Conservation (phyloP, 768 basidiomycete species). For the Piloderma croceum region DNA sequence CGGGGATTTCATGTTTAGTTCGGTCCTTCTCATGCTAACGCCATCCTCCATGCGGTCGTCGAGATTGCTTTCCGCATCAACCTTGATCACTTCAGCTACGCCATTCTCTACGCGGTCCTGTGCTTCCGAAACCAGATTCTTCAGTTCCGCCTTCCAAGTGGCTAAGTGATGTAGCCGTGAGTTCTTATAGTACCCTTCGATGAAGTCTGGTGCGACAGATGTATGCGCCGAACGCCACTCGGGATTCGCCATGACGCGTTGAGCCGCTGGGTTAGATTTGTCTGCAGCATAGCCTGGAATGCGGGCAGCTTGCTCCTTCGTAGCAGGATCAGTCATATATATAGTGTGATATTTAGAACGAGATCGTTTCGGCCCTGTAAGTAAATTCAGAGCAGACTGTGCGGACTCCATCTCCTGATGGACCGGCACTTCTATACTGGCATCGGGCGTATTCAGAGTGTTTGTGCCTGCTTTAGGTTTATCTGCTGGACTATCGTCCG, state of each 20-base stretch:
- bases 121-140: conserved; percentile 70
- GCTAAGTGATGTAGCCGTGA: conserved; percentile 90
- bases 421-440: too few species aligned
- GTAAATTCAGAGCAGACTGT: too few species aligned
- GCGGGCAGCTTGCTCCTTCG: conserved; percentile 37
- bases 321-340: conserved; percentile 38
- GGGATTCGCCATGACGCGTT: conserved; percentile 75
- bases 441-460: too few species aligned
- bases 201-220: conserved; percentile 77
- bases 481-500: too few species aligned
- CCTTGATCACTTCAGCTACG: conserved; percentile 13
- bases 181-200: conserved; percentile 78
- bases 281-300: conserved; percentile 64
- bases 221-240: conserved; percentile 88
- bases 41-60: conserved; percentile 22
- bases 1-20: conserved; percentile 44
- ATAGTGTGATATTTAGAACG: too few species aligned
- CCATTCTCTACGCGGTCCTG: conserved; percentile 59
- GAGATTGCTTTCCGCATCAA: conserved; percentile 26
- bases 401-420: too few species aligned
- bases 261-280: conserved; percentile 64
- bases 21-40: conserved; percentile 51
- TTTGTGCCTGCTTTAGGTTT: too few species aligned
- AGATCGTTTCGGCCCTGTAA: too few species aligned
- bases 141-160: conserved; percentile 89